A percentile compares a stretch with the other conserved stretches of the same genome.
phyloP scores from a whole-genome alignment of 2,329 filamentous ascomycete genomes.

The Leptographium flavum region DNA sequence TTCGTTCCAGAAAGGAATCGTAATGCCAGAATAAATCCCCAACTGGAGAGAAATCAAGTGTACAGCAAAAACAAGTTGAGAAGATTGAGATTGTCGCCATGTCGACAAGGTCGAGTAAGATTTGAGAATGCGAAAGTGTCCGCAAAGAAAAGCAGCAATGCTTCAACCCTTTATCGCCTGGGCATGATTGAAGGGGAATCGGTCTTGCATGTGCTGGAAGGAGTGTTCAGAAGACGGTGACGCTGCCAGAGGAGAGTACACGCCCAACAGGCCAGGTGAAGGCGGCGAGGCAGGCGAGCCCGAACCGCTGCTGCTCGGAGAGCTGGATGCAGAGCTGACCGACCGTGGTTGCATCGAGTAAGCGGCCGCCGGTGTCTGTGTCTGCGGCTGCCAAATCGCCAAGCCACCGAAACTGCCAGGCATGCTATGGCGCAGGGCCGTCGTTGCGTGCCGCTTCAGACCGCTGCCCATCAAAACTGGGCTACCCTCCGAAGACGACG shows the following conservation, averaged over 20 bases:
- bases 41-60: not conserved
- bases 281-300: conserved; percentile 18
- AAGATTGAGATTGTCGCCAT: no score
- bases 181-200: conserved; percentile 35
- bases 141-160: not conserved
- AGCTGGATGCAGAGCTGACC: conserved; percentile 14
- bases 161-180: conserved; percentile 29
- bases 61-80: not conserved
- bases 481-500: conserved; percentile 22
- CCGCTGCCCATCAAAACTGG: conserved; percentile 17
- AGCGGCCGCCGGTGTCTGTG: not conserved
- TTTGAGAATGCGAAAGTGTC: no score
- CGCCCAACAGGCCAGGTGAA: conserved; percentile 28
- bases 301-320: conserved; percentile 11
- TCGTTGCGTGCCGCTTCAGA: conserved; percentile 18
- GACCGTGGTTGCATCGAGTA: conserved; percentile 10
- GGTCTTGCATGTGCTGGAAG: conserved; percentile 29
- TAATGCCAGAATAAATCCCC: not conserved
- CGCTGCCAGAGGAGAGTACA: conserved; percentile 32
- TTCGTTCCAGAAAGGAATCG: not conserved
- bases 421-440: conserved; percentile 28
- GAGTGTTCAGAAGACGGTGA: conserved; percentile 27
- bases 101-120: no score
- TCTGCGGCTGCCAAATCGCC: not conserved
- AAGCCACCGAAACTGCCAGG: conserved; percentile 15